Percentiles rank a stretch among this genome's conserved stretches.
These are phyloP conservation scores for Xylariaceae sp. DNA, from an alignment of 2,329 filamentous ascomycete species.

Conservation along the genomic window DNA sequence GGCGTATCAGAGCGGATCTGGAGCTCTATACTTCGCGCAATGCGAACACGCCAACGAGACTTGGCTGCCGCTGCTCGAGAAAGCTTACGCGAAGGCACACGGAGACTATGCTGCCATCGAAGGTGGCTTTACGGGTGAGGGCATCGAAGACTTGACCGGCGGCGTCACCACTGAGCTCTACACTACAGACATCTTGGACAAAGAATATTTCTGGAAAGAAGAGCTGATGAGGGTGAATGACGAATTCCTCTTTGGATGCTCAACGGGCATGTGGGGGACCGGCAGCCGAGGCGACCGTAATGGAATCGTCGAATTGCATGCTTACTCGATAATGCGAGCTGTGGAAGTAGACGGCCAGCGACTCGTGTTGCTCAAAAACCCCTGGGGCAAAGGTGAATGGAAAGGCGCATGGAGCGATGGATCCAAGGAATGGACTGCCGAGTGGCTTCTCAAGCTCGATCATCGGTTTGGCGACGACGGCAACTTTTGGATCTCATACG, in stretches of 20 bases:
- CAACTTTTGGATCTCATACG: conserved; percentile 58
- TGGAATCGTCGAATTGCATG: conserved; percentile 56
- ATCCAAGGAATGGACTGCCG: conserved; percentile 77
- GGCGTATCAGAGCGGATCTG: conserved; percentile 63
- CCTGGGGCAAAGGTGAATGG: conserved; percentile 80
- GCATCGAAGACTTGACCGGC: conserved; percentile 58
- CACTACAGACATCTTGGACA: conserved; percentile 66
- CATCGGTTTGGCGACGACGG: conserved; percentile 77
- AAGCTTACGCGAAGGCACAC: conserved; percentile 71
- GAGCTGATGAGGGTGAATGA: conserved; percentile 75
- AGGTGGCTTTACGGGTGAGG: conserved; percentile 60
- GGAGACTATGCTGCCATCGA: conserved; percentile 70
- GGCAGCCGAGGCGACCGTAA: conserved; percentile 44
- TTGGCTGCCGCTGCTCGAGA: conserved; percentile 69
- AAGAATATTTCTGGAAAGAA: conserved; percentile 73
- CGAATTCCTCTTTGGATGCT: conserved; percentile 67
- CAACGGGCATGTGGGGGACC: conserved; percentile 46
- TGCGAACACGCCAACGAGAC: conserved; percentile 67
- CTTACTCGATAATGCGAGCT: conserved; percentile 57
- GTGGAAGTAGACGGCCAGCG: conserved; percentile 59
- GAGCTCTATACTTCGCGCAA: conserved; percentile 67
- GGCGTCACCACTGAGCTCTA: conserved; percentile 65
- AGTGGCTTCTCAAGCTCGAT: conserved; percentile 68
- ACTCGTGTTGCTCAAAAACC: conserved; percentile 66
- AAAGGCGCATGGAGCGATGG: conserved; percentile 79